Base-by-base conservation (phyloP, 768 basidiomycete genomes). In the Cystobasidium ongulense region DNA sequence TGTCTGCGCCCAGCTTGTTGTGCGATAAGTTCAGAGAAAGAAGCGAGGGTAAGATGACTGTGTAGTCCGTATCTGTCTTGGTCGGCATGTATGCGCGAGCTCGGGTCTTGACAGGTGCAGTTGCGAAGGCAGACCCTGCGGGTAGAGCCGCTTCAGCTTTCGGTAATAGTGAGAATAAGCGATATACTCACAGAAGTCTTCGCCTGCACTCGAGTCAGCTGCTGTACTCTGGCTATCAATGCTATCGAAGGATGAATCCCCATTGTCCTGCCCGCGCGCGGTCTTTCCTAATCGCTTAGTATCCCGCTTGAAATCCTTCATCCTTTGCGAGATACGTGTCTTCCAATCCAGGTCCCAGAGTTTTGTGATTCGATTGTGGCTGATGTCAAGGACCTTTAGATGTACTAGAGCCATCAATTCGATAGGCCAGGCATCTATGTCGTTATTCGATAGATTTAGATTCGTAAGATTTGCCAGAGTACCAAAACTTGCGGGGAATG, bases 381-480 rank as follows among this genome's bases (percentile, higher is more conserved):
- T 61, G 2, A 75, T 33, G 27, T 75, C 74, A 1, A 75, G 41
- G 3, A 43, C 53, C 21, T 39, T n/a, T 4, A 75, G 70, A 18
- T 66, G 71, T 27, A 74, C 68, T 2, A 75, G 70, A n/a, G 66
- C 67, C 36, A 75, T 74, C 23, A 75, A 13, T 33, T 54, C 54
- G 15, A 66, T 43, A 2, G 74, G 74, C 10, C 50, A 70, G 33
- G 41, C 63, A 23, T 50, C 23, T 17, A 75, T 54, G 27, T 46
- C 39, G 46, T 75, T 75, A 59, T 36, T 74, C 39, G 66, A 17
- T 7, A 75, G 53, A 39, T 75, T 75, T 21, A 75, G 59, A 23
- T 52, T n/a, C n/a, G 74, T 72, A 21, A 75, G 70, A 36, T 31
- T 62, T 35, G 33, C n/a, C 1, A 75, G 27, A 39, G 36, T 39